A percentile compares a stretch with the other conserved stretches of the same genome.
Evolutionary conservation across 2,329 filamentous ascomycete species (phyloP).

Genomic region (Talaromyces marneffei): DNA sequence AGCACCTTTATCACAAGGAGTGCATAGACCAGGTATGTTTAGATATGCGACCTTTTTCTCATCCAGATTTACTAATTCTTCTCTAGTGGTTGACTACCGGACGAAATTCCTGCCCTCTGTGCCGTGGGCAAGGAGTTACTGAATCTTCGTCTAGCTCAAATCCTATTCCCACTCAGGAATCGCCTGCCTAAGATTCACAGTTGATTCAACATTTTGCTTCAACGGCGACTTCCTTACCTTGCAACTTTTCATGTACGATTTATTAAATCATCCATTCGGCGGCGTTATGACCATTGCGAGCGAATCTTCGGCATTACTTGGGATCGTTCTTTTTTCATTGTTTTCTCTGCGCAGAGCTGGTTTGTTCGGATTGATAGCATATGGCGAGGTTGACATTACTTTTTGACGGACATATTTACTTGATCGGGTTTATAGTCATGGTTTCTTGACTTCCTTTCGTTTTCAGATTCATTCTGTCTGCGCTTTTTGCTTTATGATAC

Average conservation of each 20-base stretch:
- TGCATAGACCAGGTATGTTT: slow-evolving; percentile 62
- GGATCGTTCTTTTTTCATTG: background rate
- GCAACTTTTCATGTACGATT: slow-evolving; percentile 8
- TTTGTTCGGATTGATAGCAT: slow-evolving; percentile 2
- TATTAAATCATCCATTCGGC: slow-evolving; percentile 9
- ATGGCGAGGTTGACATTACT: background rate
- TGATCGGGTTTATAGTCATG: slow-evolving; percentile 3
- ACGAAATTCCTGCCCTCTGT: slow-evolving; percentile 36
- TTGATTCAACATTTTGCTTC: too few relatives aligned
- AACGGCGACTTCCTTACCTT: background rate
- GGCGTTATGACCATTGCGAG: slow-evolving; percentile 10
- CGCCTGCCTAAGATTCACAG: slow-evolving; percentile 1
- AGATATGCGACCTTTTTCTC: background rate
- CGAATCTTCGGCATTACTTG: slow-evolving; percentile 12
- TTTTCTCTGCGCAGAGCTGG: background rate
- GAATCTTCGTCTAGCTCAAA: slow-evolving; percentile 26
- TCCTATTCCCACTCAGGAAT: slow-evolving; percentile 3
- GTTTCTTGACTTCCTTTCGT: background rate
- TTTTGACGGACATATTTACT: slow-evolving; percentile 7
- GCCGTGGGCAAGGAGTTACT: slow-evolving; percentile 37
- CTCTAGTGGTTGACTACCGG: slow-evolving; percentile 19
- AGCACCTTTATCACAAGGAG: slow-evolving; percentile 61
- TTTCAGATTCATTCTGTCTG: background rate
- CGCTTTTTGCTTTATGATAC: slow-evolving; percentile 9
- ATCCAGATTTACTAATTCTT: background rate